Evolutionary conservation across 2,329 filamentous ascomycete genomes (phyloP), one percentile per base, ranked within the genome.

Genomic region (Microcera coccophila): DNA sequence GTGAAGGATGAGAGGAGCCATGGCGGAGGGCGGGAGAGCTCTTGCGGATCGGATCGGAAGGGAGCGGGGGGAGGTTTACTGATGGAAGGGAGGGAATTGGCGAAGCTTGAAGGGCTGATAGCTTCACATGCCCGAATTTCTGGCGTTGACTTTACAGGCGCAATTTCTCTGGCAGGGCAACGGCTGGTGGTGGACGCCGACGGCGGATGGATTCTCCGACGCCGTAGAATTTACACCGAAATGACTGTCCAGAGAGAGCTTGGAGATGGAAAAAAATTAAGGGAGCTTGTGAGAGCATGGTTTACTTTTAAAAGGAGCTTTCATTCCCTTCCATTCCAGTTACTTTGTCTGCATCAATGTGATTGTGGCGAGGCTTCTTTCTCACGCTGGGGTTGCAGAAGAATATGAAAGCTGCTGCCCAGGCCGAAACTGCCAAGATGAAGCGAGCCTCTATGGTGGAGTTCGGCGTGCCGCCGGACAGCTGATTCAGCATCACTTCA

Each of bases 1-100:
- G 60, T 85, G 81, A 24, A 85, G 68, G 57, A 84, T 83, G 44
- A 84, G 69, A 53, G 81, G 81, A 44, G 79, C 75, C 79, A 83
- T 84, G 51, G 47, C 50, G 43, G 36, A 47, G 19, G 37, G 24
- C 32, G 31, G 14, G 28, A 17, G 29, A 28, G 29, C 22, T 26
- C 32, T 17, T 5, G 15, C 11, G 32, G 32, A 34, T 17, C 11
- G 14, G 15, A 17, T 16, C 12, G 15, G 5, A 11, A 11, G 15
- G 10, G 15, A 16, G 15, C 5, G 15, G 32, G 32, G 18, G 32
- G 10, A 11, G 32, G 32, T 11, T 18, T 15, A 5, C 18, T 17
- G 32, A 11, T 34, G 32, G 32, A 3, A 3, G 15, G 5, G 32
- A 11, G 15, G 32, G 32, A 3, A 3, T 7, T 26, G 22, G 22